phyloP scores from a whole-genome alignment of 768 basidiomycete genomes.

The Phaeotremella skinneri region DNA sequence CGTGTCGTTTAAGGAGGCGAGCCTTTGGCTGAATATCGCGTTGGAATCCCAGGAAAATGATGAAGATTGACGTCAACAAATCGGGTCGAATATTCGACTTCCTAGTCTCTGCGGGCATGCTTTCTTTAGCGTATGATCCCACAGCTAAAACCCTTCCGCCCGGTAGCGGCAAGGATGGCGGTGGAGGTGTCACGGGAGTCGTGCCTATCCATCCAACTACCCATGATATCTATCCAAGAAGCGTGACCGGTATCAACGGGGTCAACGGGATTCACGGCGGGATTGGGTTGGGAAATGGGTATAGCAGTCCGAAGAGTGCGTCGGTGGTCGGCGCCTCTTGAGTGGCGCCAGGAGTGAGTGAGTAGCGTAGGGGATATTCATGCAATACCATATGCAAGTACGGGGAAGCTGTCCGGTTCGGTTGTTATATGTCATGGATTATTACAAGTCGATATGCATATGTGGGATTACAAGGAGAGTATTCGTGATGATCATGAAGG shows the following conservation, averaged over 20 bases:
- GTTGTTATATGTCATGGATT: no score
- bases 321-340: no score
- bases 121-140: constrained; percentile 41
- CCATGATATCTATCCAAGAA: neutral
- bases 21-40: neutral
- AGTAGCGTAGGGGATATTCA: no score
- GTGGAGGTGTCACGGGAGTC: neutral
- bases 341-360: no score
- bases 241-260: neutral
- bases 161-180: neutral
- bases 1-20: neutral
- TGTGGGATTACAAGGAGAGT: no score
- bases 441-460: no score
- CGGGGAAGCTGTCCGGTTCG: no score
- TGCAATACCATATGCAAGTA: no score
- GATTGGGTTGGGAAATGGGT: no score
- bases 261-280: no score
- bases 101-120: constrained; percentile 71
- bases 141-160: constrained; percentile 5
- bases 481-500: neutral
- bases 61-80: constrained; percentile 92
- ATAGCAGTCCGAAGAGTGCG: neutral
- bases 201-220: neutral
- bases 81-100: constrained; percentile 91
- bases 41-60: constrained; percentile 60